A percentile compares a stretch with the other conserved stretches of the same genome.
phyloP scores from a whole-genome alignment of 1,284 basidiomycete genomes.

The Marasmius tenuissimus region DNA sequence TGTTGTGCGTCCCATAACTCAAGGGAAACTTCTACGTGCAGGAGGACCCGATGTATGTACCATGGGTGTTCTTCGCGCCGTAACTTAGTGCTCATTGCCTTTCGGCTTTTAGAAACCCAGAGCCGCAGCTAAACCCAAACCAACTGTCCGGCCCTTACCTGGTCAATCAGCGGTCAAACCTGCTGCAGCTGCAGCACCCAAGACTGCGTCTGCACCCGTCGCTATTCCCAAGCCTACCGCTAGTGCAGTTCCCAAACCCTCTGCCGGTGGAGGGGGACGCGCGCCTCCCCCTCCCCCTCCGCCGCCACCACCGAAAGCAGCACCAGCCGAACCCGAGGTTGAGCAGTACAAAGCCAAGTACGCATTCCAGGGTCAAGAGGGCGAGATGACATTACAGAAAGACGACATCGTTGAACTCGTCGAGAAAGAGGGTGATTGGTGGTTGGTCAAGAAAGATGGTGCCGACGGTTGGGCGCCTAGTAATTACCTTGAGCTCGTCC shows the following conservation, averaged over 20 bases:
- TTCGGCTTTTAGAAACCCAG: conserved; percentile 39
- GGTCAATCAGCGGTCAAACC: conserved; percentile 40
- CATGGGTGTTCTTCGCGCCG: conserved; percentile 25
- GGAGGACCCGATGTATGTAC: conserved; percentile 69
- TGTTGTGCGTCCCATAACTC: conserved; percentile 78
- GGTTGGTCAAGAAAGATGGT: conserved; percentile 88
- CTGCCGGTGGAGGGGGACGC: conserved; percentile 18
- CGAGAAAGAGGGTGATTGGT: conserved; percentile 88
- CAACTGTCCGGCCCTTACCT: conserved; percentile 56
- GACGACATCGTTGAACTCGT: conserved; percentile 92
- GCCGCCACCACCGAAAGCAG: conserved; percentile 58
- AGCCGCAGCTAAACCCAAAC: conserved; percentile 52
- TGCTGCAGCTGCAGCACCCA: conserved; percentile 21
- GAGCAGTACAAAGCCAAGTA: conserved; percentile 87
- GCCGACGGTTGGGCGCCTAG: conserved; percentile 94
- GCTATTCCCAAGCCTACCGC: conserved; percentile 25
- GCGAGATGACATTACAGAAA: conserved; percentile 89
- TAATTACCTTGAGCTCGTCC: conserved; percentile 86
- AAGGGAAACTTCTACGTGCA: conserved; percentile 77
- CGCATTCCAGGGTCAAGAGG: conserved; percentile 87
- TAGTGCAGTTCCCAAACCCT: conserved; percentile 15
- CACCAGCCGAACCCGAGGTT: conserved; percentile 61
- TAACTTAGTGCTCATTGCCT: background rate
- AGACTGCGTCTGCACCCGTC: conserved; percentile 50
- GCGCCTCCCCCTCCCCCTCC: conserved; percentile 33